A percentile compares a stretch with the other conserved stretches of the same genome.
phyloP scores from a whole-genome alignment of 1,139 yeast genomes.

The Geotrichum carabidarum region DNA sequence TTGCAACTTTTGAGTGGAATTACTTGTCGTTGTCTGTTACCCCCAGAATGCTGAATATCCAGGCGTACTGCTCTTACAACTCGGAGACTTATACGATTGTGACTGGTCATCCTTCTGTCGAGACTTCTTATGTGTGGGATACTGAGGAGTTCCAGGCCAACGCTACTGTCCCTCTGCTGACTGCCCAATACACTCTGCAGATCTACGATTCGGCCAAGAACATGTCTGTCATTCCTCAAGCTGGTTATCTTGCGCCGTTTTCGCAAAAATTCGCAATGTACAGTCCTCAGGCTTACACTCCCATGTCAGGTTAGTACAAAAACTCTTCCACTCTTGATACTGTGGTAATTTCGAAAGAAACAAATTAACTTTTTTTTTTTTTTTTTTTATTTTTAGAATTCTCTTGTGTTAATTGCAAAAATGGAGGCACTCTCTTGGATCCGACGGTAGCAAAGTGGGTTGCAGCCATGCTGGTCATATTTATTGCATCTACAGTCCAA shows the following conservation, averaged over 20 bases:
- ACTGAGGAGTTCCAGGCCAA: conserved; percentile 34
- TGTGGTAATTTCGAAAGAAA: background rate
- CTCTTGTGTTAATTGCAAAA: conserved; percentile 24
- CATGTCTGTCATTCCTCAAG: conserved; percentile 31
- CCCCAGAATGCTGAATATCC: conserved; percentile 38
- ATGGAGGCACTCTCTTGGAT: conserved; percentile 19
- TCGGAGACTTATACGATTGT: conserved; percentile 39
- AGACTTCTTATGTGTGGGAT: conserved; percentile 39
- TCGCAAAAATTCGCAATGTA: conserved; percentile 36
- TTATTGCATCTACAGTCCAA: conserved; percentile 20
- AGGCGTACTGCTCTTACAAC: conserved; percentile 39
- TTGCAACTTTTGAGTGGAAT: conserved; percentile 42
- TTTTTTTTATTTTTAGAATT: conserved; percentile 18
- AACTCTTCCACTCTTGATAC: background rate
- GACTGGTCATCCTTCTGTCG: conserved; percentile 32
- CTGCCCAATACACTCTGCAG: conserved; percentile 37
- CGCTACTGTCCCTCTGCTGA: conserved; percentile 33
- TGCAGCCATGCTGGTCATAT: conserved; percentile 21
- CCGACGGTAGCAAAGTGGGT: conserved; percentile 25
- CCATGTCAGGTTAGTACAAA: conserved; percentile 28
- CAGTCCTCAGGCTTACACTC: conserved; percentile 37
- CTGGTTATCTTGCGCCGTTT: conserved; percentile 37
- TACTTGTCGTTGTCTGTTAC: conserved; percentile 38
- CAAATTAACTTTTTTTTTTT: background rate
- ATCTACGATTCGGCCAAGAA: conserved; percentile 36